phyloP scores from a whole-genome alignment of 1,284 basidiomycete genomes.

The Puccinia hordei region DNA sequence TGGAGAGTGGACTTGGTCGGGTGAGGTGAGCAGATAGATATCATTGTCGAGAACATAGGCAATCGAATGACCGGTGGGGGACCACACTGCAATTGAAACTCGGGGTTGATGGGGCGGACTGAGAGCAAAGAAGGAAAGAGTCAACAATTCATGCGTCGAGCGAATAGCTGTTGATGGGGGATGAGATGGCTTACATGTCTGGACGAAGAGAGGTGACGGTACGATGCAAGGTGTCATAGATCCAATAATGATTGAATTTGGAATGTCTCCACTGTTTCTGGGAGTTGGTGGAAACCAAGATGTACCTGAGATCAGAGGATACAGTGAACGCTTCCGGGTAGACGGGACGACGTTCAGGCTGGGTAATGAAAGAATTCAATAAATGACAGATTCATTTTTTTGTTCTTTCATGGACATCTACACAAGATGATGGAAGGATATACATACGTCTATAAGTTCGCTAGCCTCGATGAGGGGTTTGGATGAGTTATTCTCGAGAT shows the following conservation, averaged over 20 bases:
- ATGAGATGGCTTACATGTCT: conserved; percentile 23
- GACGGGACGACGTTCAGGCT: conserved; percentile 68
- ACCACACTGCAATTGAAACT: conserved; percentile 79
- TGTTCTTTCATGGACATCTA: too few relatives aligned
- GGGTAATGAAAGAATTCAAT: conserved; percentile 51
- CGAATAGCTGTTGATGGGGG: background rate
- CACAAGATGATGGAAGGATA: background rate
- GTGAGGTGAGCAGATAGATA: conserved; percentile 72
- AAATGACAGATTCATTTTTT: too few relatives aligned
- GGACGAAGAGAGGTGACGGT: conserved; percentile 70
- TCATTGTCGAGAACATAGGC: conserved; percentile 82
- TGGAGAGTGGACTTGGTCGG: conserved; percentile 63
- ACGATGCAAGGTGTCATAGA: conserved; percentile 70
- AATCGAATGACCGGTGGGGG: conserved; percentile 75
- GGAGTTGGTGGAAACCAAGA: conserved; percentile 74
- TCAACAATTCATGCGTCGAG: background rate
- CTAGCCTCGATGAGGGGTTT: conserved; percentile 66
- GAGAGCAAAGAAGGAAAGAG: background rate
- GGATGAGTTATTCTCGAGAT: conserved; percentile 74
- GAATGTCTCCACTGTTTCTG: conserved; percentile 88
- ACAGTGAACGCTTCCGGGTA: conserved; percentile 71
- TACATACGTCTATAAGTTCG: conserved; percentile 70
- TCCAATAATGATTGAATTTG: conserved; percentile 81
- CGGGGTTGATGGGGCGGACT: conserved; percentile 60
- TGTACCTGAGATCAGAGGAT: conserved; percentile 81